A percentile compares a stretch with the other conserved stretches of the same genome.
phyloP scores from a whole-genome alignment of 2,329 filamentous ascomycete genomes.

The Lachnellula hyalina region DNA sequence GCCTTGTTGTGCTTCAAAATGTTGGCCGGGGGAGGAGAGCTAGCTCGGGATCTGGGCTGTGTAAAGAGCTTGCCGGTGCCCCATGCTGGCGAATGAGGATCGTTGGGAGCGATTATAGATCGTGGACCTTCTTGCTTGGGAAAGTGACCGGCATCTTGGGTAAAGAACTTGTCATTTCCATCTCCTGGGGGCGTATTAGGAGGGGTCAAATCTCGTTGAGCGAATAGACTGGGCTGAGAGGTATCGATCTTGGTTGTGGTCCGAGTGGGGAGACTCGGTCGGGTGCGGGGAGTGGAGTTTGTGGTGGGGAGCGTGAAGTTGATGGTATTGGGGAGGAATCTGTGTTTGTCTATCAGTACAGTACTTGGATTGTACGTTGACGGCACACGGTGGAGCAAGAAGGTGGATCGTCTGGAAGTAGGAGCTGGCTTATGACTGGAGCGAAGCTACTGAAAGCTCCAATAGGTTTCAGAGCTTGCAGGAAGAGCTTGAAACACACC shows the following conservation, averaged over 20 bases:
- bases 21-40: slow-evolving; percentile 67
- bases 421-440: neutral
- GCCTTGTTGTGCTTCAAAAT: slow-evolving; percentile 64
- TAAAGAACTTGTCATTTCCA: slow-evolving; percentile 43
- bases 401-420: neutral
- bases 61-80: slow-evolving; percentile 40
- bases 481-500: neutral
- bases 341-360: slow-evolving; percentile 35
- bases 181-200: slow-evolving; percentile 33
- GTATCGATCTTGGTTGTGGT: slow-evolving; percentile 46
- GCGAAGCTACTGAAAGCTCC: neutral
- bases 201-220: slow-evolving; percentile 28
- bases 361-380: neutral
- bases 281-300: slow-evolving; percentile 35
- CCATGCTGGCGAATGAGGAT: slow-evolving; percentile 73
- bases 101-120: slow-evolving; percentile 59
- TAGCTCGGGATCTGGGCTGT: slow-evolving; percentile 72
- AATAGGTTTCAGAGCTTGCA: neutral
- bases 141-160: slow-evolving; percentile 56
- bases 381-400: neutral
- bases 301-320: slow-evolving; percentile 68
- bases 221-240: slow-evolving; percentile 38
- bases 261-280: slow-evolving; percentile 28
- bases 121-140: slow-evolving; percentile 42
- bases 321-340: slow-evolving; percentile 87